phyloP scores from a whole-genome alignment of 2,329 filamentous ascomycete species.

The Clarireedia monteithiana region DNA sequence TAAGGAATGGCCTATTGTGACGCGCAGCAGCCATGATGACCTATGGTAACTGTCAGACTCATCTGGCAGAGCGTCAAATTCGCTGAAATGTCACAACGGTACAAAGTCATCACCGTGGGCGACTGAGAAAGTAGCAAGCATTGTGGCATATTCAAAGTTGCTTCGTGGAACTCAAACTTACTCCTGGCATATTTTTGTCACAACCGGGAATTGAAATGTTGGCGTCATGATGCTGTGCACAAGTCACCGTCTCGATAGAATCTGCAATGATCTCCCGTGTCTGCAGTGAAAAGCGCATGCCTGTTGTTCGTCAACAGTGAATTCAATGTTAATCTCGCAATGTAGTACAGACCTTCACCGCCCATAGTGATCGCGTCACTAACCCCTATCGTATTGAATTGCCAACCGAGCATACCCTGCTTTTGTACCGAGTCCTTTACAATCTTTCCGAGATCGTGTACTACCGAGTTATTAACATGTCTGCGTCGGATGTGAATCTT shows the following conservation, averaged over 20 bases:
- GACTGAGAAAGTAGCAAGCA: too few relatives aligned
- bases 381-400: slow-evolving; percentile 38
- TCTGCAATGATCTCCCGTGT: slow-evolving; percentile 89
- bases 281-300: slow-evolving; percentile 90
- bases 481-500: background rate
- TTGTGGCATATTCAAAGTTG: background rate
- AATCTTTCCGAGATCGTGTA: slow-evolving; percentile 79
- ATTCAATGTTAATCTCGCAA: background rate
- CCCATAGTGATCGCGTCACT: slow-evolving; percentile 85
- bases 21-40: slow-evolving; percentile 77
- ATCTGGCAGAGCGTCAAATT: background rate
- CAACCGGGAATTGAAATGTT: slow-evolving; percentile 91
- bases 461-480: slow-evolving; percentile 33
- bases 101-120: too few relatives aligned
- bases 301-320: slow-evolving; percentile 35
- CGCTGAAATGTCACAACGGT: too few relatives aligned
- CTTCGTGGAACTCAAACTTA: background rate
- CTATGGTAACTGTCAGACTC: background rate
- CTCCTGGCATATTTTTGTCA: slow-evolving; percentile 95
- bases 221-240: slow-evolving; percentile 80
- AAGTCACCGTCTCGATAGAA: slow-evolving; percentile 87
- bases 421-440: slow-evolving; percentile 76
- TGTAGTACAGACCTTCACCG: slow-evolving; percentile 57
- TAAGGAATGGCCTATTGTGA: slow-evolving; percentile 85
- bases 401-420: slow-evolving; percentile 74